Conservation (phyloP, 225 moss, liverwort and hornwort genomes). For the Polytrichum commune region DNA sequence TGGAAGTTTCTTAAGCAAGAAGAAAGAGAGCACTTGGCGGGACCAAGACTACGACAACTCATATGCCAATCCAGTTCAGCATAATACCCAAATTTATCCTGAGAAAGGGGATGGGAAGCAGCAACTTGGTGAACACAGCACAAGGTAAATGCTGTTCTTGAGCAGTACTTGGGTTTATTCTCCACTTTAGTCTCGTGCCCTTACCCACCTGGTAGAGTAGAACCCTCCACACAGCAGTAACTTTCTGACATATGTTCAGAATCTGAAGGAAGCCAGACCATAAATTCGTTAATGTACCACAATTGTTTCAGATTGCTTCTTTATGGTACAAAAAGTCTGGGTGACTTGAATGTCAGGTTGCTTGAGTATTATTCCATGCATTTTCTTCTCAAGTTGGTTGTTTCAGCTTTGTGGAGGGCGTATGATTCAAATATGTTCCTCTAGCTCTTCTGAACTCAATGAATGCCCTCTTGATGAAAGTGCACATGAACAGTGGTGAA, state of each 20-base stretch:
- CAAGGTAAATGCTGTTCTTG: constrained; percentile 10
- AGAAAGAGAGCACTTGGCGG: constrained; percentile 50
- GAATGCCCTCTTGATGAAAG: too few species aligned
- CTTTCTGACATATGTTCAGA: too few species aligned
- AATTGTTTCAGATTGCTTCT: background rate
- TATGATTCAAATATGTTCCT: too few species aligned
- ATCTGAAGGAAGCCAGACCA: background rate
- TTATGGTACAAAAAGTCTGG: too few species aligned
- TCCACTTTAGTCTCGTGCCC: background rate
- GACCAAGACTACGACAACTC: constrained; percentile 52
- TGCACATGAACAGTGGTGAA: too few species aligned
- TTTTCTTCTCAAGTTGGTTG: background rate
- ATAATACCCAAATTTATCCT: constrained; percentile 1
- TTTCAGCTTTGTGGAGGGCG: background rate
- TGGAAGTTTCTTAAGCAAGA: constrained; percentile 30
- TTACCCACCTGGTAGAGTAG: background rate
- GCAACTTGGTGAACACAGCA: constrained; percentile 31
- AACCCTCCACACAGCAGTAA: background rate
- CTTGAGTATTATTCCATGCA: background rate
- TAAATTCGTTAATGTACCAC: too few species aligned
- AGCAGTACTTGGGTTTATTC: background rate
- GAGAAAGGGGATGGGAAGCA: constrained; percentile 53
- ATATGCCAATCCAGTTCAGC: constrained; percentile 27
- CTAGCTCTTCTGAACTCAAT: too few species aligned
- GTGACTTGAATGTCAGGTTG: background rate